Evolutionary conservation across 2,329 filamentous ascomycete species (phyloP), one percentile per base, ranked within the genome.

Genomic region (Penicillium frequentans): DNA sequence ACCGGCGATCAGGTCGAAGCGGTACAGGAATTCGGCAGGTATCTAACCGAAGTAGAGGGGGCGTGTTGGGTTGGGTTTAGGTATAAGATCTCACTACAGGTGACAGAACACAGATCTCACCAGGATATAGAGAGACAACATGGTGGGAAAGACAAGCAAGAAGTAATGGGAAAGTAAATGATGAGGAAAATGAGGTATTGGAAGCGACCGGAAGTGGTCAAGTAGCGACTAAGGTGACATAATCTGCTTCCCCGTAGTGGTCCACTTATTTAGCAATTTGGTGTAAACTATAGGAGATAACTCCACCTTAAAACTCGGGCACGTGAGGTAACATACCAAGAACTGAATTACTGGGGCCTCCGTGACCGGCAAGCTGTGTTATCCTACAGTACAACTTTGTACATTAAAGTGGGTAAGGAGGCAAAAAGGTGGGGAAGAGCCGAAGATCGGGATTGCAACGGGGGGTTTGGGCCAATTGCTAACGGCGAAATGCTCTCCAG

Each of bases 211-310:
- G 60, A 62, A 59, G 51, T 49, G 63, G 59, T 53, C 33, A 56
- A 61, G 56, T 54, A 65, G 58, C 48, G 47, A 43, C 31, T 24
- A 55, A 29, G 54, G 59, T 66, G 64, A 66, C 64, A 66, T 66
- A 66, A 66, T 64, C 52, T 23, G 29, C n/a, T 24, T 33, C 37
- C 37, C 45, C 44, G 33, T 27, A 39, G 21, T 42, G 26, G 27
- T 37, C 48, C 48, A 50, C 48, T 42, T 46, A 23, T 19, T 27
- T 14, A 44, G 26, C 29, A 48, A 29, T 31, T 7, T 35, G 23
- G 46, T 10, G n/a, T 13, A 21, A 33, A 31, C 27, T 13, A 48
- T 16, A 23, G 24, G 46, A 48, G 14, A 31, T 19, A 29, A 33
- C 11, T 16, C 24, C 45, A 19, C 13, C 10, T 26, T 26, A 6